These are phyloP conservation scores for Aspergillus sojae DNA, from an alignment of 2,329 filamentous ascomycete species.

Conservation along the genomic window DNA sequence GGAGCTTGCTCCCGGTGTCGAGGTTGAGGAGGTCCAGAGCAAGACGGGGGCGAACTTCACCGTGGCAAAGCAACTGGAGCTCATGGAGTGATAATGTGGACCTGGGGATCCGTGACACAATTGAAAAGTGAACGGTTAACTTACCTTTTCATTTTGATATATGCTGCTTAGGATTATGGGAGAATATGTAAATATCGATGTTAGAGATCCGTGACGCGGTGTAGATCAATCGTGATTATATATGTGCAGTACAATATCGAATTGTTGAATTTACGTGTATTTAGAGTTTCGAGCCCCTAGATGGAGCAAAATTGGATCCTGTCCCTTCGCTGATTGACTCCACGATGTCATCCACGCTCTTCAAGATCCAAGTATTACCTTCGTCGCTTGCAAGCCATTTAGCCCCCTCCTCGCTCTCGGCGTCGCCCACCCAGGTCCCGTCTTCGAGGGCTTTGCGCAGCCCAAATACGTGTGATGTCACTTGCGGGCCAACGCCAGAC, in stretches of 20 bases:
- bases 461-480: slow-evolving; percentile 79
- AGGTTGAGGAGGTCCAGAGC: slow-evolving; percentile 66
- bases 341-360: slow-evolving; percentile 64
- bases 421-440: slow-evolving; percentile 57
- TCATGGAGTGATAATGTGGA: slow-evolving; percentile 43
- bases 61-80: slow-evolving; percentile 61
- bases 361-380: slow-evolving; percentile 65
- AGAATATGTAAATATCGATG: background rate
- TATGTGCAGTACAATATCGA: background rate
- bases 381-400: slow-evolving; percentile 67
- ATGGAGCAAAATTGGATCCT: slow-evolving; percentile 61
- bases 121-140: background rate
- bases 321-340: slow-evolving; percentile 48
- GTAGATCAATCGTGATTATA: background rate
- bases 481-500: slow-evolving; percentile 80
- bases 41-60: slow-evolving; percentile 72
- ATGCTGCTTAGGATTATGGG: background rate
- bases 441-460: slow-evolving; percentile 75
- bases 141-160: background rate
- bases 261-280: background rate
- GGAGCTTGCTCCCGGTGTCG: slow-evolving; percentile 70
- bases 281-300: slow-evolving; percentile 35
- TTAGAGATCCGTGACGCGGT: background rate
- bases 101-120: background rate
- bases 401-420: slow-evolving; percentile 56